These are phyloP conservation scores for Piper longum DNA, from an alignment of 164 flowering plant species.

Conservation along the genomic window DNA sequence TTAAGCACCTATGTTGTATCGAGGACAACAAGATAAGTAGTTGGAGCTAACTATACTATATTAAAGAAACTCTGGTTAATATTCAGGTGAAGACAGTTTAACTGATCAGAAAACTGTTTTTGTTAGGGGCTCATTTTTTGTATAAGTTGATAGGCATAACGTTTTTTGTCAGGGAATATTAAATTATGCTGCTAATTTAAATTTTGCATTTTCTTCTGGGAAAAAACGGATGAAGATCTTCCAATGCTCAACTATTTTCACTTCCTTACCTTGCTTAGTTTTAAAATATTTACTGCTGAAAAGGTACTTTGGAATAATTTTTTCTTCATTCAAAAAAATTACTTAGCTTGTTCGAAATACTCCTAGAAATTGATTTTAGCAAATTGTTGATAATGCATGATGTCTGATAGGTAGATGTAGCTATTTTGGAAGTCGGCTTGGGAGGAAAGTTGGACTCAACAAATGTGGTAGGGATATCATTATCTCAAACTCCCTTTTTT, in stretches of 20 bases:
- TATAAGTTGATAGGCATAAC: too few species aligned
- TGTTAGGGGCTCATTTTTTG: too few species aligned
- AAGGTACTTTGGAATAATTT: constrained; percentile 25
- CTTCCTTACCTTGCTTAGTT: constrained; percentile 85
- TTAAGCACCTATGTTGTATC: too few species aligned
- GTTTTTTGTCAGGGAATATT: too few species aligned
- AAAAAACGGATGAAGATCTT: constrained; percentile 40
- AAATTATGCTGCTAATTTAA: neutral
- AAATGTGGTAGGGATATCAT: constrained; percentile 64
- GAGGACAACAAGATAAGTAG: too few species aligned
- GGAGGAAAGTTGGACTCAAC: constrained; percentile 96
- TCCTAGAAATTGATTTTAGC: neutral
- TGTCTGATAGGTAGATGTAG: constrained; percentile 79
- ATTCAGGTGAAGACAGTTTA: too few species aligned
- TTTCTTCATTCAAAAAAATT: constrained; percentile 1
- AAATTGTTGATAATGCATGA: neutral
- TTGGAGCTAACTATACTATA: too few species aligned
- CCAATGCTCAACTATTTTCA: constrained; percentile 94
- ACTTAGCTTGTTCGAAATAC: neutral
- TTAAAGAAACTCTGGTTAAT: too few species aligned
- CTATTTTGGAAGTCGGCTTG: constrained; percentile 91
- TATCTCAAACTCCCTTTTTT: neutral
- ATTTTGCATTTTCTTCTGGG: constrained; percentile 31
- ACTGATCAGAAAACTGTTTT: too few species aligned
- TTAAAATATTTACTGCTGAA: constrained; percentile 88